phyloP scores from a whole-genome alignment of 129 eudicot genomes.

The Heracleum sosnowskyi region DNA sequence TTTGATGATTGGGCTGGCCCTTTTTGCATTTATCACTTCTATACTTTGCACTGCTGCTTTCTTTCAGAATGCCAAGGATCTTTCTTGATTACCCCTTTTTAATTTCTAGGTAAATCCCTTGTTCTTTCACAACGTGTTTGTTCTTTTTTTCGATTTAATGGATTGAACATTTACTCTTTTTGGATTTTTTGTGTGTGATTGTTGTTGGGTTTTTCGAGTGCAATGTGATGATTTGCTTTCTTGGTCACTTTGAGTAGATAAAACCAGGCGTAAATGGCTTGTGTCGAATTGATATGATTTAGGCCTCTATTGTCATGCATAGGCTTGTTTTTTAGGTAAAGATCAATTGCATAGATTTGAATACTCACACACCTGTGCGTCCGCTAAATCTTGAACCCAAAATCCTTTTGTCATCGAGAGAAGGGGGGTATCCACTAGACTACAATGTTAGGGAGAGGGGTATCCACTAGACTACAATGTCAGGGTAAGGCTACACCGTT shows the following conservation, averaged over 20 bases:
- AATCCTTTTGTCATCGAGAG: background rate
- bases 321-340: no score
- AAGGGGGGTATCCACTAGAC: no score
- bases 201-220: background rate
- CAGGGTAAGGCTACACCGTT: no score
- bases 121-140: background rate
- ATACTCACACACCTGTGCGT: no score
- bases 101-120: background rate
- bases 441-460: no score
- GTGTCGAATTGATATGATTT: no score
- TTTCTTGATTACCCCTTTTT: slow-evolving; percentile 16
- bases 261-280: no score
- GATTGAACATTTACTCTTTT: background rate
- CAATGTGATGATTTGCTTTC: background rate
- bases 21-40: slow-evolving; percentile 62
- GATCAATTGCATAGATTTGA: no score
- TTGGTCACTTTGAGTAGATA: background rate
- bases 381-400: background rate
- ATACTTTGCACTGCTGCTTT: slow-evolving; percentile 82
- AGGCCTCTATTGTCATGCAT: no score
- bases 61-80: slow-evolving; percentile 58
- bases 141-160: background rate
- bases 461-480: background rate
- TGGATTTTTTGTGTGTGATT: background rate
- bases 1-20: slow-evolving; percentile 60